Evolutionary conservation across 176 grass and related monocot species (phyloP), one percentile per base, ranked within the genome.

Genomic region (Secale cereale): DNA sequence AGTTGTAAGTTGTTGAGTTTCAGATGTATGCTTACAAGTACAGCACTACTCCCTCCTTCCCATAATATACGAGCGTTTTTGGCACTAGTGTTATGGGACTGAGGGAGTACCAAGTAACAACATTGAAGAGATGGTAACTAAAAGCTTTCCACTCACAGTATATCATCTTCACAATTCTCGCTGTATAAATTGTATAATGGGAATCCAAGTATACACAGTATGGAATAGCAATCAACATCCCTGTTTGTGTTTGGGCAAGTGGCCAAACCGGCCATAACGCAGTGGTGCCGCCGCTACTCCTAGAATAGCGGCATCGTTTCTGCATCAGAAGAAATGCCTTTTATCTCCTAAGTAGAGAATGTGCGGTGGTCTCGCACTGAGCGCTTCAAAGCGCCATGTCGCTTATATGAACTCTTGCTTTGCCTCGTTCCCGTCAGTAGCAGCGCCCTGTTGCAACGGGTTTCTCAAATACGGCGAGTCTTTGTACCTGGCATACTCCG

Each of bases 381-480:
- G 46, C 5, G 8, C 74, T n/a, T 82, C 73, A 7, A 48, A 45
- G 57, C 19, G 64, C 12, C 7, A n/a, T 20, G 23, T 86, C 80
- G 75, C 59, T 68, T 87, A 56, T 56, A 56, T 22, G 28, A 81
- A 75, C 65, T 80, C 77, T 78, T 79, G 23, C 29, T 75, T 80
- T 30, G 45, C 19, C 59, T 75, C 74, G 12, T 65, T 74, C 22
- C 59, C 65, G 43, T 45, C 67, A 69, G 46, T 40, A 79, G 68
- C 39, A 69, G 78, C 82, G 57, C 73, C 88, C 62, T 85, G 64
- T 63, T 86, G 28, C 80, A 80, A 89, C 70, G 83, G 50, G 63
- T 69, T 91, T 85, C 41, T 91, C 60, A 99, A 40, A 89, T 91
- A 94, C 14, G 86, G 79, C 13, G 91, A 91, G 30, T 94, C 93